phyloP scores from a whole-genome alignment of 1,284 basidiomycete species.

The Cutaneotrichosporon mucoides region DNA sequence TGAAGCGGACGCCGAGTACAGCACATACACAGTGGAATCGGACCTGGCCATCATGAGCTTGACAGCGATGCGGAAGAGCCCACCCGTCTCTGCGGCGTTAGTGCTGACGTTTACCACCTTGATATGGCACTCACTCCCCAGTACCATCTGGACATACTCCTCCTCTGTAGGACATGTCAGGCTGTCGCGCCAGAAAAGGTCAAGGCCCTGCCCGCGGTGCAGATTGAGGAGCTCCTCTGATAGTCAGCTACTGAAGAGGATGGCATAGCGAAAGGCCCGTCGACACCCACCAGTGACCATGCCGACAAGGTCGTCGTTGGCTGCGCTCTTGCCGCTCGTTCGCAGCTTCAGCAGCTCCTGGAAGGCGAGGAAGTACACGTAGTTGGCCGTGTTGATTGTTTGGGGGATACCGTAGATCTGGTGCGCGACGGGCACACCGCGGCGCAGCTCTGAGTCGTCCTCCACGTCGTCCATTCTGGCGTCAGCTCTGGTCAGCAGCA shows the following conservation, averaged over 20 bases:
- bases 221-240: slow-evolving; percentile 80
- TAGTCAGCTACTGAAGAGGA: not conserved
- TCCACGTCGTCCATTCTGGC: slow-evolving; percentile 93
- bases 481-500: not conserved
- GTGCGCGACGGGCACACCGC: slow-evolving; percentile 85
- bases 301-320: slow-evolving; percentile 28
- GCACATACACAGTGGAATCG: slow-evolving; percentile 59
- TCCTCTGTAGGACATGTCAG: slow-evolving; percentile 89
- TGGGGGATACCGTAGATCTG: slow-evolving; percentile 94
- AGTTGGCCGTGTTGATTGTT: slow-evolving; percentile 96
- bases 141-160: slow-evolving; percentile 93
- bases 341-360: slow-evolving; percentile 67
- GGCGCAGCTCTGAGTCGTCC: slow-evolving; percentile 83
- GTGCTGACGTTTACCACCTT: not conserved
- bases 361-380: slow-evolving; percentile 89
- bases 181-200: slow-evolving; percentile 90
- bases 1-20: not conserved
- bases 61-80: slow-evolving; percentile 84
- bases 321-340: slow-evolving; percentile 40
- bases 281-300: slow-evolving; percentile 59
- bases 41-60: slow-evolving; percentile 87
- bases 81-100: slow-evolving; percentile 77
- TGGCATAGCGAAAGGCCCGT: slow-evolving; percentile 14
- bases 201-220: slow-evolving; percentile 93
- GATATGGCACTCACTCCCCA: slow-evolving; percentile 67